Evolutionary conservation across 2,329 filamentous ascomycete species (phyloP).

Genomic region (Calonectria pteridis): DNA sequence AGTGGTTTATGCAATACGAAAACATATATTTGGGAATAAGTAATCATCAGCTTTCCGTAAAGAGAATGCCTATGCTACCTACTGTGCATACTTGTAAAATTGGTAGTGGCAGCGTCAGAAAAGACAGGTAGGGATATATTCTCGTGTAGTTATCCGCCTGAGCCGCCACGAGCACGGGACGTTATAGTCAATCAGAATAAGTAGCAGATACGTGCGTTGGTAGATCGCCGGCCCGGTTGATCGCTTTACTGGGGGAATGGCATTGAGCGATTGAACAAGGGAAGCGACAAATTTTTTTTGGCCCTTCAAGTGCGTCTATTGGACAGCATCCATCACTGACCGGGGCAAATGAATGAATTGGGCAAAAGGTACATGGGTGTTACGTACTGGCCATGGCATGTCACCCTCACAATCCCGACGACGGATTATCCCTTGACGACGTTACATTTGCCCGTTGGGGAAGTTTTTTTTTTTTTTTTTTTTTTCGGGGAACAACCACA

Average conservation of each 20-base stretch:
- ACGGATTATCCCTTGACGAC: slow-evolving; percentile 18
- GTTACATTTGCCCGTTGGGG: slow-evolving; percentile 15
- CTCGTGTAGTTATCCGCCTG: neutral
- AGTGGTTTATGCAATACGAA: slow-evolving; percentile 5
- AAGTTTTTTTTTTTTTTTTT: neutral
- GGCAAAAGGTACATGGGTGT: slow-evolving; percentile 2
- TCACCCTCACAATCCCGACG: slow-evolving; percentile 20
- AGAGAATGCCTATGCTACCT: neutral
- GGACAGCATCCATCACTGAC: neutral
- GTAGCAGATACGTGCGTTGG: neutral
- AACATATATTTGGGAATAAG: neutral
- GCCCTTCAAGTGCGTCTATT: neutral
- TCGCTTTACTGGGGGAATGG: neutral
- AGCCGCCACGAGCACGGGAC: slow-evolving; percentile 3
- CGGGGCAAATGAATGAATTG: slow-evolving; percentile 9
- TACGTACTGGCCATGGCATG: slow-evolving; percentile 17
- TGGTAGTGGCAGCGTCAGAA: neutral
- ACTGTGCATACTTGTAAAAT: neutral
- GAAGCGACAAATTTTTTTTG: neutral
- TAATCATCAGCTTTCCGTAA: neutral
- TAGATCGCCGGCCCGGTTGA: slow-evolving; percentile 18
- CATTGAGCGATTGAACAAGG: slow-evolving; percentile 7
- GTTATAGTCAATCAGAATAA: slow-evolving; percentile 1
- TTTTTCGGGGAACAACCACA: neutral
- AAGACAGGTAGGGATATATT: neutral